Evolutionary conservation across 805 yeast genomes (phyloP).

Genomic region (Starmerella bombicola): DNA sequence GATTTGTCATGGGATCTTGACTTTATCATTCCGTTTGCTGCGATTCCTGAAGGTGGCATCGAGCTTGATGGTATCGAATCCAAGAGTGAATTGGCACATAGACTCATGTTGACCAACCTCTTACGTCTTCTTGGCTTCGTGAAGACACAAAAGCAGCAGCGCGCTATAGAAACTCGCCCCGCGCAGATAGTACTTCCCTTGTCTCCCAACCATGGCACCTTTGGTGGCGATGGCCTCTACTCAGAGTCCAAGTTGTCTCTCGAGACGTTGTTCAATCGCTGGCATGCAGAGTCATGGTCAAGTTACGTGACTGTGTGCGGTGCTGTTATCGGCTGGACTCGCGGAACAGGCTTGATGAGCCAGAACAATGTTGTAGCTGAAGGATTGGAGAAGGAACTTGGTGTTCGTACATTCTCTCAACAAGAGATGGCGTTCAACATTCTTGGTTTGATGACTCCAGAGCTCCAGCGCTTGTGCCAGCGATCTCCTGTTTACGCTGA

Average conservation of each 20-base stretch:
- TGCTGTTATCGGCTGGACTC: slow-evolving; percentile 99
- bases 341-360: slow-evolving; percentile 99
- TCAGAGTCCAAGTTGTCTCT: slow-evolving; percentile 92
- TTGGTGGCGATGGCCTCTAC: slow-evolving; percentile 96
- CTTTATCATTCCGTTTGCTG: slow-evolving; percentile 93
- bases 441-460: slow-evolving; percentile 83
- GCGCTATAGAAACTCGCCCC: slow-evolving; percentile 84
- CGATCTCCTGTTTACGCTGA: slow-evolving; percentile 94
- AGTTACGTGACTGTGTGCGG: slow-evolving; percentile 91
- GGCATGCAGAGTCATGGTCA: slow-evolving; percentile 97
- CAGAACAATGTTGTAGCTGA: slow-evolving; percentile 96
- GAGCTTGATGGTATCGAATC: slow-evolving; percentile 89
- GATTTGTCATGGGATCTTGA: slow-evolving; percentile 94
- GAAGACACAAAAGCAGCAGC: slow-evolving; percentile 65
- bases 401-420: slow-evolving; percentile 97
- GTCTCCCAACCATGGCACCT: slow-evolving; percentile 98
- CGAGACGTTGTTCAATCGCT: slow-evolving; percentile 95
- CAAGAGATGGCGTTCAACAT: slow-evolving; percentile 99
- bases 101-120: slow-evolving; percentile 94
- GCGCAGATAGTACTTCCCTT: slow-evolving; percentile 94
- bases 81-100: slow-evolving; percentile 92
- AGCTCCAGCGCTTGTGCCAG: slow-evolving; percentile 76
- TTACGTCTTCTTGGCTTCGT: slow-evolving; percentile 85
- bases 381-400: slow-evolving; percentile 77
- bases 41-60: slow-evolving; percentile 97